Percentiles rank a stretch among this genome's conserved stretches.
phyloP scores from a whole-genome alignment of 768 basidiomycete genomes.

The Suillus subaureus region DNA sequence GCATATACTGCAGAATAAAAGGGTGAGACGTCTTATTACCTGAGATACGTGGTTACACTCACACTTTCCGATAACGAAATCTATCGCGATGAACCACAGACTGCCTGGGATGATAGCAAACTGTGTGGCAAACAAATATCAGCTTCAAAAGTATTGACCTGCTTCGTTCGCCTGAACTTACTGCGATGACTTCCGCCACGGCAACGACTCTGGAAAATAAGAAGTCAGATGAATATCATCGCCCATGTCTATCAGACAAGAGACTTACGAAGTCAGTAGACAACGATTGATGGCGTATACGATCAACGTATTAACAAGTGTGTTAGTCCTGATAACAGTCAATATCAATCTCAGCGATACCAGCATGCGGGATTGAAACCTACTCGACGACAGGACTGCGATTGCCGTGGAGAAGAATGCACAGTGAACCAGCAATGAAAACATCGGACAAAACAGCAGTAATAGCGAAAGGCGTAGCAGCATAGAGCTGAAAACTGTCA shows the following conservation, averaged over 20 bases:
- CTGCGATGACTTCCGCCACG: slow-evolving; percentile 23
- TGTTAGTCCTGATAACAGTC: slow-evolving; percentile 41
- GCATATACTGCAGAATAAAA: slow-evolving; percentile 40
- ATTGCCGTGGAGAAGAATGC: slow-evolving; percentile 42
- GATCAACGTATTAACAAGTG: slow-evolving; percentile 44
- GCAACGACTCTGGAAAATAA: slow-evolving; percentile 19
- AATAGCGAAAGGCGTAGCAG: slow-evolving; percentile 47
- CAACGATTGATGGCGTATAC: slow-evolving; percentile 54
- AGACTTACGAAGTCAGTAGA: slow-evolving; percentile 47
- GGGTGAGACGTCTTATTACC: neutral
- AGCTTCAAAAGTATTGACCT: neutral
- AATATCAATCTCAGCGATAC: neutral
- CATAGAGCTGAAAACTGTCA: slow-evolving; percentile 30
- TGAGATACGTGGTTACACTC: slow-evolving; percentile 13
- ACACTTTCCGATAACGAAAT: slow-evolving; percentile 53
- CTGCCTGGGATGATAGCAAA: slow-evolving; percentile 45
- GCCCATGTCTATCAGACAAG: neutral
- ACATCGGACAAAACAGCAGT: slow-evolving; percentile 48
- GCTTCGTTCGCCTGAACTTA: slow-evolving; percentile 8
- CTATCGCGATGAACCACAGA: slow-evolving; percentile 50
- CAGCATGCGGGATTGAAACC: neutral
- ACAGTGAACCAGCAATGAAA: slow-evolving; percentile 44
- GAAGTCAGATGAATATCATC: neutral
- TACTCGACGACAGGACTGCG: slow-evolving; percentile 41
- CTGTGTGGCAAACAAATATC: slow-evolving; percentile 17